Evolutionary conservation across 805 yeast genomes (phyloP).

Genomic region (Grigorovia jiainica): DNA sequence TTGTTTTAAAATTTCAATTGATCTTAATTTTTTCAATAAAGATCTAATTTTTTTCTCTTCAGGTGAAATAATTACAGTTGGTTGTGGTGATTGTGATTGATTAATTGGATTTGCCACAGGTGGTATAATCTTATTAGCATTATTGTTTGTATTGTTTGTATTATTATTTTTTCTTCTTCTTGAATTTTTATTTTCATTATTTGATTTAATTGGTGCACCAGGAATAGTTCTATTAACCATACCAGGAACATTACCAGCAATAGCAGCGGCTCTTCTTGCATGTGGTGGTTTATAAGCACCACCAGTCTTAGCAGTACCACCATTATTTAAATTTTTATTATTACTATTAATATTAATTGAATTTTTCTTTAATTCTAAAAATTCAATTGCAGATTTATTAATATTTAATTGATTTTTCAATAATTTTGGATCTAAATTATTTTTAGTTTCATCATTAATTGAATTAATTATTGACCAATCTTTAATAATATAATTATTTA

Average conservation of each 20-base stretch:
- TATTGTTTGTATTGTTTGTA: conserved; percentile 6
- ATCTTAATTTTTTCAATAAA: conserved; percentile 83
- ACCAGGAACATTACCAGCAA: conserved; percentile 15
- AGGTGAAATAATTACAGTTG: conserved; percentile 32
- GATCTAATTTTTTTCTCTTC: conserved; percentile 92
- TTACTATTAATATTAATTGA: conserved; percentile 9
- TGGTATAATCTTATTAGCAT: neutral
- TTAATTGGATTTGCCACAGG: conserved; percentile 2
- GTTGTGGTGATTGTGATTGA: neutral
- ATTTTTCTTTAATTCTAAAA: conserved; percentile 29
- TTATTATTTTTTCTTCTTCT: conserved; percentile 1
- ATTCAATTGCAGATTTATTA: conserved; percentile 61
- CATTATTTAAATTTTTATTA: conserved; percentile 2
- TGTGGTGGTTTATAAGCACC: conserved; percentile 98
- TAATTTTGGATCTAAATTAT: conserved; percentile 40
- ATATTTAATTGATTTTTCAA: conserved; percentile 47
- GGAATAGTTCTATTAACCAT: conserved; percentile 35
- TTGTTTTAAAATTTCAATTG: conserved; percentile 84
- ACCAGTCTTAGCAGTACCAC: conserved; percentile 35
- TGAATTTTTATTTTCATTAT: conserved; percentile 54
- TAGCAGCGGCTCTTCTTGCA: conserved; percentile 50
- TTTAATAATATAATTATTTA: conserved; percentile 25
- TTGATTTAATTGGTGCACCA: conserved; percentile 38
- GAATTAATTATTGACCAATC: conserved; percentile 10
- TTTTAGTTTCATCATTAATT: conserved; percentile 2